These are phyloP conservation scores for Geosmithia morbida DNA, from an alignment of 2,329 filamentous ascomycete genomes.

Conservation along the genomic window DNA sequence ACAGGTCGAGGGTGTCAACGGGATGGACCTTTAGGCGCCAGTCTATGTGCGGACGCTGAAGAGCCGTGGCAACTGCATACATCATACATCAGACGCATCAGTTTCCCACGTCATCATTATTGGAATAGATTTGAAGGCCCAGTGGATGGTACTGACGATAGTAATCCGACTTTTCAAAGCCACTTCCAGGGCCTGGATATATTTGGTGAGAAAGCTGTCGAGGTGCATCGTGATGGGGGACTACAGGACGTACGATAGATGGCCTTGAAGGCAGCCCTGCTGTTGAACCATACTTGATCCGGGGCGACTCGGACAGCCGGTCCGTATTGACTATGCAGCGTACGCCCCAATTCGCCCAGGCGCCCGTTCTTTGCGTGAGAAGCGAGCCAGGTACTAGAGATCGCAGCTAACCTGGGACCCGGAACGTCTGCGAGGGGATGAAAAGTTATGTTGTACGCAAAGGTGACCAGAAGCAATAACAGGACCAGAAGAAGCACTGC, in stretches of 20 bases:
- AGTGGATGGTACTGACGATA: constrained; percentile 23
- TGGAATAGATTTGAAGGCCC: background rate
- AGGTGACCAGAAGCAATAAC: background rate
- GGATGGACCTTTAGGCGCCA: constrained; percentile 19
- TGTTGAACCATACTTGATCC: constrained; percentile 37
- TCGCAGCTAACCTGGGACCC: constrained; percentile 28
- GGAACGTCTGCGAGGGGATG: constrained; percentile 30
- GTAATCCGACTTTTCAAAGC: constrained; percentile 36
- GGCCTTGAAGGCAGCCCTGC: constrained; percentile 27
- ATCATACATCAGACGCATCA: background rate
- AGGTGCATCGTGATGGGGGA: background rate
- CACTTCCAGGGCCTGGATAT: constrained; percentile 24
- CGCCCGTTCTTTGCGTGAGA: constrained; percentile 27
- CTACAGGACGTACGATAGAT: constrained; percentile 27
- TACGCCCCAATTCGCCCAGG: constrained; percentile 23
- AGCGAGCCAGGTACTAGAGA: constrained; percentile 33
- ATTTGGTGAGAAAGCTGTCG: background rate
- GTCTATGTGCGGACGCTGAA: constrained; percentile 26
- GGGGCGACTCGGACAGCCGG: constrained; percentile 37
- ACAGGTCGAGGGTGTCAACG: constrained; percentile 31
- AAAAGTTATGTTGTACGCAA: constrained; percentile 22
- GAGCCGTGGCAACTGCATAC: constrained; percentile 25
- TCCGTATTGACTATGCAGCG: constrained; percentile 31
- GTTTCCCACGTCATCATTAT: background rate
- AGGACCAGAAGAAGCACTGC: background rate